Percentiles rank a stretch among this genome's conserved stretches.
Evolutionary conservation across 345 rosid species (phyloP).

Genomic region (Streptanthus diversifolius): DNA sequence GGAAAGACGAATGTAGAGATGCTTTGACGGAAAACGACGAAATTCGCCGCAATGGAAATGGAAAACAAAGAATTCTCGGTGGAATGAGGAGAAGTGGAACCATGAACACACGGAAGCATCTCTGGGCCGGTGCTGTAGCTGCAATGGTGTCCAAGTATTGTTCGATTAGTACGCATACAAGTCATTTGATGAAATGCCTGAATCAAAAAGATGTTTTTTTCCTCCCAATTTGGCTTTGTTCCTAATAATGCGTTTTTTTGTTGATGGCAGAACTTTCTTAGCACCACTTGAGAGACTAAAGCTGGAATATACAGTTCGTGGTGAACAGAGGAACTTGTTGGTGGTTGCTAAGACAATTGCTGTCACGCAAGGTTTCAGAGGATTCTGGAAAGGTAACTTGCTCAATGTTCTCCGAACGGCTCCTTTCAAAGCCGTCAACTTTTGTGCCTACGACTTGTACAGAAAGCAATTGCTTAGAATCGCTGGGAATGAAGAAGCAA

Average conservation of each 20-base stretch:
- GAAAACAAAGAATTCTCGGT: slow-evolving; percentile 25
- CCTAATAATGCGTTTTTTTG: background rate
- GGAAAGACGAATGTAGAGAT: slow-evolving; percentile 34
- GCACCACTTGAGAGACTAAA: slow-evolving; percentile 94
- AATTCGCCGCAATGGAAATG: slow-evolving; percentile 13
- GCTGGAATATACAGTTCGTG: slow-evolving; percentile 80
- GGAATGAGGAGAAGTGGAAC: slow-evolving; percentile 43
- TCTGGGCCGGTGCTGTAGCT: slow-evolving; percentile 86
- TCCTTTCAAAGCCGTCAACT: slow-evolving; percentile 91
- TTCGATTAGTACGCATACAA: background rate
- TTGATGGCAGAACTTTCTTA: slow-evolving; percentile 57
- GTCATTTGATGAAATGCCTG: slow-evolving; percentile 14
- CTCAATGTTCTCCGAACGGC: slow-evolving; percentile 91
- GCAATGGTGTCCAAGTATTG: slow-evolving; percentile 84
- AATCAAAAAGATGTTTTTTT: background rate
- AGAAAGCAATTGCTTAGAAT: slow-evolving; percentile 58
- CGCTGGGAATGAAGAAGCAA: slow-evolving; percentile 65
- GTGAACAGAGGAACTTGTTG: slow-evolving; percentile 61
- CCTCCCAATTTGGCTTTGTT: too few species aligned
- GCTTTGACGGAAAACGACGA: slow-evolving; percentile 34
- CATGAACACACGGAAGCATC: slow-evolving; percentile 74
- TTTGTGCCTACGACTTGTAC: slow-evolving; percentile 85
- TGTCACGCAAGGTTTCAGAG: slow-evolving; percentile 61
- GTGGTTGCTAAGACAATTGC: slow-evolving; percentile 63
- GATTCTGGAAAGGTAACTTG: slow-evolving; percentile 94